These are phyloP conservation scores for Russula lepida DNA, from an alignment of 768 basidiomycete genomes.

Conservation along the genomic window DNA sequence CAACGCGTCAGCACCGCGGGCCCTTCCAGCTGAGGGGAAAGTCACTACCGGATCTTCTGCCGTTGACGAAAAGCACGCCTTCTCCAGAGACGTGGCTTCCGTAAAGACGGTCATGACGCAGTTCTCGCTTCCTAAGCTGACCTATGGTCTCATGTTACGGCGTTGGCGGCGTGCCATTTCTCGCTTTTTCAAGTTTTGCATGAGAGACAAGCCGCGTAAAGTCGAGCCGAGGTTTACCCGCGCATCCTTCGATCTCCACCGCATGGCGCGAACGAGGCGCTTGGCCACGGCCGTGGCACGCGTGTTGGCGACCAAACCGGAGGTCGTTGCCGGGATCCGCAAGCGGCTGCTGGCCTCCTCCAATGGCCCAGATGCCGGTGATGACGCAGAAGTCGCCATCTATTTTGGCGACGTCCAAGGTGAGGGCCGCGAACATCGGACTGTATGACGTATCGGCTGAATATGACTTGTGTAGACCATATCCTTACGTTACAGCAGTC, in stretches of 20 bases:
- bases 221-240: slow-evolving; percentile 22
- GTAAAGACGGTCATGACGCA: slow-evolving; percentile 10
- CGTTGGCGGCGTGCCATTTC: slow-evolving; percentile 30
- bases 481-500: slow-evolving; percentile 81
- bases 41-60: not conserved
- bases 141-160: slow-evolving; percentile 30
- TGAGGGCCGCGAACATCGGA: slow-evolving; percentile 26
- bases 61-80: slow-evolving; percentile 4
- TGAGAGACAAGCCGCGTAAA: not conserved
- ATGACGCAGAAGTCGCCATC: slow-evolving; percentile 65
- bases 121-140: slow-evolving; percentile 24
- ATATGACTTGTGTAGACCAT: slow-evolving; percentile 54
- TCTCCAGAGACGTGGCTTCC: slow-evolving; percentile 9
- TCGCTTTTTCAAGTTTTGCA: not conserved
- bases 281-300: slow-evolving; percentile 73
- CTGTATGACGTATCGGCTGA: not conserved
- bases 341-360: slow-evolving; percentile 54
- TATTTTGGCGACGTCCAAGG: slow-evolving; percentile 93
- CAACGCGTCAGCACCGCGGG: not conserved
- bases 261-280: slow-evolving; percentile 72
- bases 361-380: slow-evolving; percentile 31
- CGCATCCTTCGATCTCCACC: slow-evolving; percentile 47
- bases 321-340: slow-evolving; percentile 70
- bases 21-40: not conserved
- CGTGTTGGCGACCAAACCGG: slow-evolving; percentile 69